Conservation (phyloP, 2,329 filamentous ascomycete genomes). For the Magnaporthales sp. region DNA sequence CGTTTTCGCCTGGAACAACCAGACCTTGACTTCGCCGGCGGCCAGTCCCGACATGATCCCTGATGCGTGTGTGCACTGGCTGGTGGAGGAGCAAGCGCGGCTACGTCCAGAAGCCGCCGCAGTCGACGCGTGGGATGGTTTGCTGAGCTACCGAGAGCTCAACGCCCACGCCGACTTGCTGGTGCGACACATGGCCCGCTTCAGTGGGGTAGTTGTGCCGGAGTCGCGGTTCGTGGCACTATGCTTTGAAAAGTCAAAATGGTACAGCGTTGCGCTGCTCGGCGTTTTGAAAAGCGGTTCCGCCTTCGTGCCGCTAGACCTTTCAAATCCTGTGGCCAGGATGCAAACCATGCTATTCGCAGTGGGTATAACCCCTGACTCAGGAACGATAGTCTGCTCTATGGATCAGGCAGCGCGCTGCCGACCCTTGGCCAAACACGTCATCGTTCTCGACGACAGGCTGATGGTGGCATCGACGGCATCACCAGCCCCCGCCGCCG, state of each 20-base stretch:
- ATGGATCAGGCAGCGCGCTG: not conserved
- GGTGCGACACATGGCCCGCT: not conserved
- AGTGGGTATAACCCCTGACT: not conserved
- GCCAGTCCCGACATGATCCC: not conserved
- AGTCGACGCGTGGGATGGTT: conserved; percentile 20
- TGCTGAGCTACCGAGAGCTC: conserved; percentile 21
- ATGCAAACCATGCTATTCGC: not conserved
- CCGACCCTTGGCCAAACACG: not conserved
- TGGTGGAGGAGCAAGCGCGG: not conserved
- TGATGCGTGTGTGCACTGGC: not conserved
- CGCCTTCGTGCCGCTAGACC: conserved; percentile 14
- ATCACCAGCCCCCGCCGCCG: too few species aligned
- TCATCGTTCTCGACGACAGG: not conserved
- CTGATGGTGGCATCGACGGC: not conserved
- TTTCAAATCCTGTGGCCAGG: not conserved
- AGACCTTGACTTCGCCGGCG: too few species aligned
- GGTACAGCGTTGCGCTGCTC: conserved; percentile 12
- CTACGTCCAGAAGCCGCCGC: conserved; percentile 17
- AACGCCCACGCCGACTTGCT: conserved; percentile 26
- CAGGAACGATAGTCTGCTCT: not conserved
- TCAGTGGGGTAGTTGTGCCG: conserved; percentile 11
- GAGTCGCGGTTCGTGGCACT: conserved; percentile 11
- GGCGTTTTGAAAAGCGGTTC: conserved; percentile 17
- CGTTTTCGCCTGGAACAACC: too few species aligned
- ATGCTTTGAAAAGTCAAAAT: conserved; percentile 15